These are phyloP conservation scores for Lactarius trivialis DNA, from an alignment of 768 basidiomycete species.

Conservation along the genomic window DNA sequence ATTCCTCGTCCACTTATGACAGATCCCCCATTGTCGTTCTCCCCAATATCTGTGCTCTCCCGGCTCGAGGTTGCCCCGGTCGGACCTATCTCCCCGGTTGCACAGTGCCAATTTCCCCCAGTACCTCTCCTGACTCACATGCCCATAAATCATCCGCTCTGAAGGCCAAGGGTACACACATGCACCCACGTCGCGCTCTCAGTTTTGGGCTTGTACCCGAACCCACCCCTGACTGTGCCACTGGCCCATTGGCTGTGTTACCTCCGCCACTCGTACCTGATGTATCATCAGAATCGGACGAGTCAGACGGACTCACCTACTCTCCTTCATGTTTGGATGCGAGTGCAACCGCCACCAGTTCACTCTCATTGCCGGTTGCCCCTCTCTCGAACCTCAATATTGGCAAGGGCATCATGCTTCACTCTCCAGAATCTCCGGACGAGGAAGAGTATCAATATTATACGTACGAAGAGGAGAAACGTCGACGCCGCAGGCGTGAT, in stretches of 20 bases:
- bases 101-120: conserved; percentile 17
- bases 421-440: conserved; percentile 9
- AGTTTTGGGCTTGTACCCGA: conserved; percentile 6
- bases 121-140: conserved; percentile 18
- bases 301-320: conserved; percentile 48
- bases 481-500: conserved; percentile 21
- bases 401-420: conserved; percentile 5
- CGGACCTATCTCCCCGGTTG: conserved; percentile 55
- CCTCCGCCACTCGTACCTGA: conserved; percentile 56
- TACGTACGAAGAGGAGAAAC: conserved; percentile 23
- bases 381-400: conserved; percentile 14
- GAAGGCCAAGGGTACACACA: conserved; percentile 32
- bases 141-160: conserved; percentile 20
- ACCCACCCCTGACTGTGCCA: conserved; percentile 15
- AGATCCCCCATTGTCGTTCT: conserved; percentile 71
- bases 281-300: conserved; percentile 56
- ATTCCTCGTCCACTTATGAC: conserved; percentile 54
- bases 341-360: conserved; percentile 22
- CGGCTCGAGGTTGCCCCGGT: conserved; percentile 72
- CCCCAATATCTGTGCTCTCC: conserved; percentile 68
- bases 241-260: conserved; percentile 21
- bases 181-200: conserved; percentile 41
- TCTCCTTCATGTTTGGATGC: conserved; percentile 26
- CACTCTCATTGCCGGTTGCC: conserved; percentile 19
- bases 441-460: conserved; percentile 15